Evolutionary conservation across 192 early-diverging fungal genomes (phyloP).

Genomic region (Thoreauomyces humboldtii): DNA sequence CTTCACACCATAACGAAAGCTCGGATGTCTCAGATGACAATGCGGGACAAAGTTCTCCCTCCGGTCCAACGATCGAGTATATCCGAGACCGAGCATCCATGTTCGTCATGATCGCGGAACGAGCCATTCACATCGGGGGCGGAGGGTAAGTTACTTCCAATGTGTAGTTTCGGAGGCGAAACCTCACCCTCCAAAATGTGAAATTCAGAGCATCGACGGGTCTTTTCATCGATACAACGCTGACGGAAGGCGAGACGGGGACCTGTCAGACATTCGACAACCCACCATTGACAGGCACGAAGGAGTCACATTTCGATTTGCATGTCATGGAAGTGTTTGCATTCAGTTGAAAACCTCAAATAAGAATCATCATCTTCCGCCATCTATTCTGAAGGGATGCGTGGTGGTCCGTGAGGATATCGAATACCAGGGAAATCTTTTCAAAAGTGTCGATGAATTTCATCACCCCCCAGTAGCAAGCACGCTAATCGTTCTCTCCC

Average conservation of each 20-base stretch:
- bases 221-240: constrained; percentile 33
- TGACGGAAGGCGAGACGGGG: constrained; percentile 33
- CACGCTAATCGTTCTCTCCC: not conserved
- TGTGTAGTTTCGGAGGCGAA: not conserved
- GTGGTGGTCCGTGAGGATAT: too few relatives aligned
- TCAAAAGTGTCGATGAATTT: too few relatives aligned
- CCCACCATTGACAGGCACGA: constrained; percentile 33
- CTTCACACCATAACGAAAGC: too few relatives aligned
- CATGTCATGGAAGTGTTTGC: constrained; percentile 43
- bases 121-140: constrained; percentile 39
- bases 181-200: too few relatives aligned
- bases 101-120: constrained; percentile 38
- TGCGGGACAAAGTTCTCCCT: too few relatives aligned
- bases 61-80: constrained; percentile 6
- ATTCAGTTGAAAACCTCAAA: constrained; percentile 30
- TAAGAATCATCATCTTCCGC: too few relatives aligned
- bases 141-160: constrained; percentile 34
- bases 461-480: too few relatives aligned
- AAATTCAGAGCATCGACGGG: constrained; percentile 31
- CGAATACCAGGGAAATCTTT: too few relatives aligned
- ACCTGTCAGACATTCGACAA: constrained; percentile 44
- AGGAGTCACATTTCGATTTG: constrained; percentile 34
- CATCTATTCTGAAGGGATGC: too few relatives aligned
- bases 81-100: constrained; percentile 37
- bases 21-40: too few relatives aligned